A percentile compares a stretch with the other conserved stretches of the same genome.
Evolutionary conservation across 352 stramenopile species (phyloP).

Genomic region (Phytophthora podocarpi): DNA sequence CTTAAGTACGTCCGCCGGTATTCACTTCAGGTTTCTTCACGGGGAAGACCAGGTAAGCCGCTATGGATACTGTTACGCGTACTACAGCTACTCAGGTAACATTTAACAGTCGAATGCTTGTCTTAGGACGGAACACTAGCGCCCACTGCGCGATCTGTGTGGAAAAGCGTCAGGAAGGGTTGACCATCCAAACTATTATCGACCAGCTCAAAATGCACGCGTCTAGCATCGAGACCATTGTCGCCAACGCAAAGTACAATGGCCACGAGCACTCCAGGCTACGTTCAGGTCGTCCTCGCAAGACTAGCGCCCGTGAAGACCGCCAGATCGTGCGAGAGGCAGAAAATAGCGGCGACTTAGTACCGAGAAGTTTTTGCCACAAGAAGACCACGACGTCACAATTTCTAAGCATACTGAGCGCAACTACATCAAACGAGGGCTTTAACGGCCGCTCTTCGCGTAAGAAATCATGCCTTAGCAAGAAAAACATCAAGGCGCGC

Average conservation of each 20-base stretch:
- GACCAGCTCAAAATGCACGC: not conserved
- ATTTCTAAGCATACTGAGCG: constrained; percentile 2
- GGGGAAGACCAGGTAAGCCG: not conserved
- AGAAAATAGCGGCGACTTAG: constrained; percentile 3
- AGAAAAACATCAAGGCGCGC: too few relatives aligned
- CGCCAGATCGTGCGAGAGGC: too few relatives aligned
- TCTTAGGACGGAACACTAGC: not conserved
- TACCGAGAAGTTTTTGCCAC: not conserved
- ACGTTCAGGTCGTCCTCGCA: not conserved
- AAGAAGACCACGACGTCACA: not conserved
- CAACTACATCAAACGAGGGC: constrained; percentile 1
- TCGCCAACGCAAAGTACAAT: not conserved
- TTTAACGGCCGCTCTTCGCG: not conserved
- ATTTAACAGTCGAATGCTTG: not conserved
- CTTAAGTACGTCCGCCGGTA: too few relatives aligned
- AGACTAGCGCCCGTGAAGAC: too few relatives aligned
- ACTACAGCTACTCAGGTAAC: too few relatives aligned
- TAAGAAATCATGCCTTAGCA: not conserved
- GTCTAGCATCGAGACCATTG: too few relatives aligned
- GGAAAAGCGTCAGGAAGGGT: not conserved
- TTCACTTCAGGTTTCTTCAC: too few relatives aligned
- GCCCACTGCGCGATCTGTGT: not conserved
- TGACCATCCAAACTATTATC: not conserved
- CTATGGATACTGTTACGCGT: not conserved
- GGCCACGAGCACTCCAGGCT: not conserved